Base-by-base conservation (phyloP, 106 monocot species). In the Narthecium ossifragum region DNA sequence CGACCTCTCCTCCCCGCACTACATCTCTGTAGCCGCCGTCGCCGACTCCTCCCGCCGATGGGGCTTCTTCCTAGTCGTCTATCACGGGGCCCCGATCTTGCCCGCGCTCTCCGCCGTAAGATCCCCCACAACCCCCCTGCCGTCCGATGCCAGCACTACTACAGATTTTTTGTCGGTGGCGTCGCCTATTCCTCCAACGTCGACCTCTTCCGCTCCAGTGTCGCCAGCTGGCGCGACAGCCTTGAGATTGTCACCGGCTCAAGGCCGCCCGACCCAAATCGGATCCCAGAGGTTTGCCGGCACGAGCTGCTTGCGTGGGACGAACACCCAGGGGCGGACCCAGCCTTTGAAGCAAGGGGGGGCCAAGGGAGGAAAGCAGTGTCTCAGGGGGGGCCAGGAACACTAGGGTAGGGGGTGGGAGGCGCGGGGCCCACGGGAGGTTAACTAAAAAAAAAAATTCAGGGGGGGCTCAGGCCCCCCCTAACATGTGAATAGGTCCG, bases 61-160 rank as follows among this genome's bases (percentile, higher is more conserved):
- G 64, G 82, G 82, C n/a, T 77, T 82, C 77, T 82, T 82, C 73
- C 73, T 77, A 48, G 45, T 75, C 41, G 20, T 67, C 23, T 71
- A 75, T 70, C 77, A 82, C 51, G 55, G 51, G 26, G 1, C 48
- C 26, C 18, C 55, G 34, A 2, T 77, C 23, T 38, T 32, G 39
- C 1, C 26, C 13, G 25, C 68, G 4, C 31, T 82, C 43, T 59
- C 64, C 18, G 72, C 73, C 40, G 73, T 77, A 14, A 55, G 77
- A 39, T 47, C 59, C 52, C 78, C 73, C 41, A 82, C 73, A 77
- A 82, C 18, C 64, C 64, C 25, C 11, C 63, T 17, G 61, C 70
- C 20, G 66, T 46, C 27, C 74, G 75, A 30, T 55, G 65, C 2
- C 9, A 47, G 18, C 30, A 27, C 60, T 74, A 74, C 57, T 34